A percentile compares a stretch with the other conserved stretches of the same genome.
phyloP scores from a whole-genome alignment of 768 basidiomycete species.

The Trametopsis cervina region DNA sequence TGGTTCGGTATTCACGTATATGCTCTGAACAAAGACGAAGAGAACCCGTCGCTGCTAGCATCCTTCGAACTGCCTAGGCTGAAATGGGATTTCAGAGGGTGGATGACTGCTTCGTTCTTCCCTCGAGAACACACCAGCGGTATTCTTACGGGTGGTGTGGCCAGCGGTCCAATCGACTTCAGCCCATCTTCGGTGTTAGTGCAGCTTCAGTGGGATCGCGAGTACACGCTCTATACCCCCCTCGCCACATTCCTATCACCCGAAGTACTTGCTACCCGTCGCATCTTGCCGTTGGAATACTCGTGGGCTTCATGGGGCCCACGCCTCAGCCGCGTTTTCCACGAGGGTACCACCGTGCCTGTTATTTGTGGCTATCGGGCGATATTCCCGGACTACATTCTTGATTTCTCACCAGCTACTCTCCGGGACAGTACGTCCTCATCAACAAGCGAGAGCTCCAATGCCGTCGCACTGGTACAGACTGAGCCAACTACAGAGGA shows the following conservation, averaged over 20 bases:
- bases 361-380: constrained; percentile 9
- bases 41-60: constrained; percentile 3
- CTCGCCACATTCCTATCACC: constrained; percentile 5
- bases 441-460: background rate
- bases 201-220: constrained; percentile 8
- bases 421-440: too few relatives aligned
- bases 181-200: constrained; percentile 3
- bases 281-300: background rate
- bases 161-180: background rate
- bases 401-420: constrained; percentile 6
- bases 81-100: constrained; percentile 3
- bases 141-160: background rate
- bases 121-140: constrained; percentile 3
- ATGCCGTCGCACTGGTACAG: background rate
- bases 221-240: constrained; percentile 9
- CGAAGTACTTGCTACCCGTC: background rate
- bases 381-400: constrained; percentile 7
- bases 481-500: background rate
- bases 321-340: background rate
- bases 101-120: constrained; percentile 9
- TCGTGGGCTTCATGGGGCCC: constrained; percentile 8
- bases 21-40: constrained; percentile 4
- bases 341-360: constrained; percentile 1
- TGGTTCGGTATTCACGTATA: constrained; percentile 9
- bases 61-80: constrained; percentile 5